Evolutionary conservation across 495 filamentous ascomycete genomes (phyloP).

Genomic region (Umbilicaria muhlenbergii): DNA sequence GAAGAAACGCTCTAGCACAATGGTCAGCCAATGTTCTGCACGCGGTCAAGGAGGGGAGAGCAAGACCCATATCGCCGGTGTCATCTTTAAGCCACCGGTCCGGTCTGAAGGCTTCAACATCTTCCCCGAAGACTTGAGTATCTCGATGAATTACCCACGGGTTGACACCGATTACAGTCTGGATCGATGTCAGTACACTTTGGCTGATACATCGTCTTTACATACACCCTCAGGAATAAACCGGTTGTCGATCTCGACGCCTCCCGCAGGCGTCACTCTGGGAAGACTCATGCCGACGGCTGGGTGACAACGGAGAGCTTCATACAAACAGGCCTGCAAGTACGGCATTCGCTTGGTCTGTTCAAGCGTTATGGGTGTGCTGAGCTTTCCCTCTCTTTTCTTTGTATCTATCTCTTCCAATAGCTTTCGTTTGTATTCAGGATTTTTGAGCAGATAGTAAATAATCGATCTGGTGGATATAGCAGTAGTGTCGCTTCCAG

Average conservation of each 20-base stretch:
- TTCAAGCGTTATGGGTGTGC: slow-evolving; percentile 10
- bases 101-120: slow-evolving; percentile 31
- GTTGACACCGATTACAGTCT: slow-evolving; percentile 16
- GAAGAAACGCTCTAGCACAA: slow-evolving; percentile 14
- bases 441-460: slow-evolving; percentile 34
- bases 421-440: slow-evolving; percentile 27
- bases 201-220: slow-evolving; percentile 9
- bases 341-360: slow-evolving; percentile 24
- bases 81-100: slow-evolving; percentile 32
- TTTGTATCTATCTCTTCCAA: slow-evolving; percentile 32
- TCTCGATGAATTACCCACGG: slow-evolving; percentile 15
- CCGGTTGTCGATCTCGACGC: slow-evolving; percentile 17
- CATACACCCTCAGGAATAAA: slow-evolving; percentile 18
- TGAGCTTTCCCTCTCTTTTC: slow-evolving; percentile 7
- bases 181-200: slow-evolving; percentile 4
- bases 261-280: slow-evolving; percentile 17
- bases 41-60: no score
- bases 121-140: slow-evolving; percentile 28
- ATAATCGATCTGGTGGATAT: slow-evolving; percentile 29
- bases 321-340: slow-evolving; percentile 24
- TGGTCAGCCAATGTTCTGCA: no score
- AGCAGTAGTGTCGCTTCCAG: slow-evolving; percentile 35
- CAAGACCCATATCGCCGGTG: background rate
- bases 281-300: slow-evolving; percentile 16
- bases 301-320: slow-evolving; percentile 22